phyloP scores from a whole-genome alignment of 371 early-diverging fungal genomes.

The Rhizopus stolonifer region DNA sequence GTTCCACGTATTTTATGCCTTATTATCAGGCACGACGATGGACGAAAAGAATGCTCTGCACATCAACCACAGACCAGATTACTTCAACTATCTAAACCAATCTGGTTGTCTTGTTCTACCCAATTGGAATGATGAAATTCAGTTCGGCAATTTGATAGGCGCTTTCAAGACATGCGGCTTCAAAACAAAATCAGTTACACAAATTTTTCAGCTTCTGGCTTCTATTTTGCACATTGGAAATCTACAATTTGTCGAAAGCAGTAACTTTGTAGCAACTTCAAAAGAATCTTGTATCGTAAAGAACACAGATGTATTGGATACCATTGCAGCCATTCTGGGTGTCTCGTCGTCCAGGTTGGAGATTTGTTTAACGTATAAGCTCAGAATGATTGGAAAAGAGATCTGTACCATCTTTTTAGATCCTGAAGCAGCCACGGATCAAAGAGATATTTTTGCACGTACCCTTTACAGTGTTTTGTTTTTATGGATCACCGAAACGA shows the following conservation, averaged over 20 bases:
- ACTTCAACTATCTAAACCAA: constrained; percentile 56
- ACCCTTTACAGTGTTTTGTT: constrained; percentile 76
- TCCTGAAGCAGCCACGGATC: constrained; percentile 58
- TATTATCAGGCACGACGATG: constrained; percentile 60
- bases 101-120: too few relatives aligned
- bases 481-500: constrained; percentile 72
- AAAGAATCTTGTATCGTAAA: constrained; percentile 52
- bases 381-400: constrained; percentile 63
- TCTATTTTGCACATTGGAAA: constrained; percentile 80
- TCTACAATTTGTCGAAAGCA: constrained; percentile 60
- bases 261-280: constrained; percentile 21
- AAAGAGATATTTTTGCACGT: constrained; percentile 72
- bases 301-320: constrained; percentile 68
- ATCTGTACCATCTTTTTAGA: constrained; percentile 81
- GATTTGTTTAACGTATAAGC: constrained; percentile 69
- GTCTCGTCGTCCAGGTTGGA: constrained; percentile 54
- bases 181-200: constrained; percentile 65
- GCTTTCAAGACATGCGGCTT: constrained; percentile 76
- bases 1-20: constrained; percentile 84
- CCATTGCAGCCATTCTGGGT: constrained; percentile 80
- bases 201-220: constrained; percentile 67
- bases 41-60: constrained; percentile 62
- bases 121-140: constrained; percentile 38
- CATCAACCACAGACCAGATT: constrained; percentile 51
- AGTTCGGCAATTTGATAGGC: constrained; percentile 57